Percentiles rank a stretch among this genome's conserved stretches.
phyloP scores from a whole-genome alignment of 345 rosid species.

The Camelina hispida region DNA sequence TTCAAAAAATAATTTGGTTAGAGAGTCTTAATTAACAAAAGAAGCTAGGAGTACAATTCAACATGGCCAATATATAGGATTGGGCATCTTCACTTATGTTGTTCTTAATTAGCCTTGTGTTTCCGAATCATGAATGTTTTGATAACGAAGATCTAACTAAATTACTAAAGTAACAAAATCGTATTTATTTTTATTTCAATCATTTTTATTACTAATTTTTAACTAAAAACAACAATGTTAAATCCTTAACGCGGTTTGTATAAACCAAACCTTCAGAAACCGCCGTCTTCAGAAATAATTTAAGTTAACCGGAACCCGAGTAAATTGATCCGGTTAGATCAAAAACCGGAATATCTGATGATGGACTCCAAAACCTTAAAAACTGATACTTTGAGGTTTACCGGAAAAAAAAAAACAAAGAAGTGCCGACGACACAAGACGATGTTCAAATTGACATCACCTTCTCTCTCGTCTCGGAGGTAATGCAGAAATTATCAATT shows the following conservation, averaged over 20 bases:
- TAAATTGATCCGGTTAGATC: slow-evolving; percentile 10
- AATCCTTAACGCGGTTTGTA: neutral
- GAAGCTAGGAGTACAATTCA: slow-evolving; percentile 2
- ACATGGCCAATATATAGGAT: slow-evolving; percentile 38
- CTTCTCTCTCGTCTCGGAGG: slow-evolving; percentile 94
- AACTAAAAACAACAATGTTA: too few relatives aligned
- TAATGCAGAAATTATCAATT: slow-evolving; percentile 35
- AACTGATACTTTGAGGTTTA: too few relatives aligned
- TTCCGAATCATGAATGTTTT: too few relatives aligned
- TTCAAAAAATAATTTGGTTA: slow-evolving; percentile 28
- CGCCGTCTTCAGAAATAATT: neutral
- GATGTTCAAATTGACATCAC: slow-evolving; percentile 92
- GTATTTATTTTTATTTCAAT: too few relatives aligned
- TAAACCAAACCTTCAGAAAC: too few relatives aligned
- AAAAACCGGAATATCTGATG: slow-evolving; percentile 9
- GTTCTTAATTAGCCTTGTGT: slow-evolving; percentile 37
- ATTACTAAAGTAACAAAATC: too few relatives aligned
- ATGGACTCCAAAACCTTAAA: slow-evolving; percentile 16
- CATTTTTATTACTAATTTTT: too few relatives aligned
- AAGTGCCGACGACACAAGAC: too few relatives aligned
- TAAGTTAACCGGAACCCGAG: slow-evolving; percentile 19
- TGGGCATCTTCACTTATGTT: slow-evolving; percentile 37
- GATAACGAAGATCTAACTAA: too few relatives aligned
- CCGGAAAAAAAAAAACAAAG: too few relatives aligned
- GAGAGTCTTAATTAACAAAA: neutral